A percentile compares a stretch with the other conserved stretches of the same genome.
Conservation (phyloP, 805 yeast genomes). For the Kuraishia borneana region DNA sequence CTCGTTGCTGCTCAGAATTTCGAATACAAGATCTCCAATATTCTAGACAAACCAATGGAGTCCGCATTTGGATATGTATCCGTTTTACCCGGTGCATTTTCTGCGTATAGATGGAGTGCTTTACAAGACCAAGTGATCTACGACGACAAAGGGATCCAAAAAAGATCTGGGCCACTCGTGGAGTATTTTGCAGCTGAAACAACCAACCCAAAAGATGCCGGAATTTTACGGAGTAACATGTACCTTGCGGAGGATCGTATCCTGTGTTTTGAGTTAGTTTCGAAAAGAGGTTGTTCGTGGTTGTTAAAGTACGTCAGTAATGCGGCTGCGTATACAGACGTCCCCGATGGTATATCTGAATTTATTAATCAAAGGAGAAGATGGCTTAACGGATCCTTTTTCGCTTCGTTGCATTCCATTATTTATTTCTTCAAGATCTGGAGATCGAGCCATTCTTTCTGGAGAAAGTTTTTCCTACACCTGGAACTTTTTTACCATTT, state of each 20-base stretch:
- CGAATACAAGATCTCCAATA: conserved; percentile 92
- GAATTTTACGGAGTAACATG: conserved; percentile 91
- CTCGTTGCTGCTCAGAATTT: conserved; percentile 93
- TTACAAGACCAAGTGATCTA: conserved; percentile 31
- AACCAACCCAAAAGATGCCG: conserved; percentile 55
- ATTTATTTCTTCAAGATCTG: conserved; percentile 68
- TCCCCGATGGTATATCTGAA: conserved; percentile 79
- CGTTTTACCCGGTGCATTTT: conserved; percentile 93
- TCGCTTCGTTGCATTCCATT: conserved; percentile 84
- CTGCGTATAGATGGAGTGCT: conserved; percentile 85
- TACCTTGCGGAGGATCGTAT: conserved; percentile 95
- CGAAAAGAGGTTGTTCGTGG: conserved; percentile 67
- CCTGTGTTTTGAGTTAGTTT: conserved; percentile 87
- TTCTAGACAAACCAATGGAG: conserved; percentile 92
- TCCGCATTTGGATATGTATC: conserved; percentile 89
- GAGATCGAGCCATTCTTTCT: conserved; percentile 61
- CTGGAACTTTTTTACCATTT: conserved; percentile 75
- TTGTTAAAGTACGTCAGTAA: conserved; percentile 73
- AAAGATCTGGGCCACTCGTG: conserved; percentile 62
- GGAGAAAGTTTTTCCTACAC: conserved; percentile 60
- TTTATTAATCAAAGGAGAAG: conserved; percentile 87
- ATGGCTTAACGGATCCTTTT: conserved; percentile 95
- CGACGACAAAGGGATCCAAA: background rate
- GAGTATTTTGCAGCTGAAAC: conserved; percentile 91
- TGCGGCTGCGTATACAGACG: conserved; percentile 92